Percentiles rank a stretch among this genome's conserved stretches.
These are phyloP conservation scores for Leucocoprinus sp. DNA, from an alignment of 768 basidiomycete genomes.

Conservation along the genomic window DNA sequence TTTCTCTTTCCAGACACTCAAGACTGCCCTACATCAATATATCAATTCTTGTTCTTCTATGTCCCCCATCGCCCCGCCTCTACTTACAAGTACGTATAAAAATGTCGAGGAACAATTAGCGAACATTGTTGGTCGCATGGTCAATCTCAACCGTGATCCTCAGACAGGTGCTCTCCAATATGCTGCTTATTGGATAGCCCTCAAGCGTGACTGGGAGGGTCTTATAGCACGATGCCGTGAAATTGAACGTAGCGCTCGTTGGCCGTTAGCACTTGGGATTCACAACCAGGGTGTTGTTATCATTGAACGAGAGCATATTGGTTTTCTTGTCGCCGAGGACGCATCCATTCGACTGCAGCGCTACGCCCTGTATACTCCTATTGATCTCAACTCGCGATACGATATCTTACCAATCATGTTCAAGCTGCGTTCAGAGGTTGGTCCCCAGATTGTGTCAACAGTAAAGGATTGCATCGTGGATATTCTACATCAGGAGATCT, in stretches of 20 bases:
- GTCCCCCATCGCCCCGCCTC: constrained; percentile 47
- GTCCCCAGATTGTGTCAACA: constrained; percentile 43
- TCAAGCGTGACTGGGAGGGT: constrained; percentile 94
- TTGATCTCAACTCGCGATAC: constrained; percentile 41
- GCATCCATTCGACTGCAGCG: constrained; percentile 51
- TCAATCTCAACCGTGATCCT: constrained; percentile 61
- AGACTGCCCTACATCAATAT: constrained; percentile 79
- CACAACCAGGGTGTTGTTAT: constrained; percentile 40
- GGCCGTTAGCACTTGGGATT: constrained; percentile 64
- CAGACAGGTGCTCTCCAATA: constrained; percentile 76
- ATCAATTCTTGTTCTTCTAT: constrained; percentile 61
- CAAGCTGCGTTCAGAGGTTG: constrained; percentile 54
- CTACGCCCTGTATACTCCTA: constrained; percentile 34
- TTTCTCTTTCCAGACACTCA: constrained; percentile 78
- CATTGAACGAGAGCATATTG: constrained; percentile 72
- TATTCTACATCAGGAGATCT: constrained; percentile 68
- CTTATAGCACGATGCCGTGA: constrained; percentile 87
- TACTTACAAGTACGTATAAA: constrained; percentile 54
- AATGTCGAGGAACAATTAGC: constrained; percentile 70
- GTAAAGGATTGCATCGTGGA: constrained; percentile 55
- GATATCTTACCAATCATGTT: constrained; percentile 54
- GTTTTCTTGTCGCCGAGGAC: constrained; percentile 57
- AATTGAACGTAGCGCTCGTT: constrained; percentile 78
- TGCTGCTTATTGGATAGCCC: constrained; percentile 71
- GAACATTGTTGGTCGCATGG: constrained; percentile 80